Conservation (phyloP, 495 filamentous ascomycete species). For the Choiromyces venosus region DNA sequence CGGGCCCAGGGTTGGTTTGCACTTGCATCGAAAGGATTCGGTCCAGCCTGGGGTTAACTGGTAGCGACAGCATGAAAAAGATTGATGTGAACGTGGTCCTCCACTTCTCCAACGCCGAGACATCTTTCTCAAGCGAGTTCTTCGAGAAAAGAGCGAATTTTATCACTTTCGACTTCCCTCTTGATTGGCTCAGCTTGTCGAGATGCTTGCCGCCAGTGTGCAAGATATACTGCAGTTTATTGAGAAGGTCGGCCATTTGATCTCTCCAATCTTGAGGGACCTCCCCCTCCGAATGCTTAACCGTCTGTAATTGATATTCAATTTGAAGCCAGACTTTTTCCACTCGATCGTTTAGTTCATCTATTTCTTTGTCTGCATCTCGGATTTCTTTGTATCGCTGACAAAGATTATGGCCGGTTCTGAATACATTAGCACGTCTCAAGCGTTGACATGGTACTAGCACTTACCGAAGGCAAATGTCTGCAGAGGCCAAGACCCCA, state of each 20-base stretch:
- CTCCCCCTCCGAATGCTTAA: constrained; percentile 39
- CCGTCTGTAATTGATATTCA: constrained; percentile 43
- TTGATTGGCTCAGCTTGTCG: constrained; percentile 33
- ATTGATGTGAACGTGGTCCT: constrained; percentile 42
- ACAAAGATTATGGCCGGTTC: constrained; percentile 20
- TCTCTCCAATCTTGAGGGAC: constrained; percentile 44
- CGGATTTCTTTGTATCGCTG: constrained; percentile 26
- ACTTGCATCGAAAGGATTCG: constrained; percentile 22
- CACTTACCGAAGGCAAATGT: constrained; percentile 28
- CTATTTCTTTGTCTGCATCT: constrained; percentile 35
- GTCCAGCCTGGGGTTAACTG: constrained; percentile 41
- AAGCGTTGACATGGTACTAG: not conserved
- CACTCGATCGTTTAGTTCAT: constrained; percentile 42
- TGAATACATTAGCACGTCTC: constrained; percentile 1
- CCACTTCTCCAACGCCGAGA: constrained; percentile 46
- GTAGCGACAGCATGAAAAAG: constrained; percentile 47
- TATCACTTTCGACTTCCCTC: constrained; percentile 12
- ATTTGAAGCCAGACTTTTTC: constrained; percentile 44
- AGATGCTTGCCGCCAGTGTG: constrained; percentile 36
- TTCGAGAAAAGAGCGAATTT: constrained; percentile 29
- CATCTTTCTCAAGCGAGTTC: constrained; percentile 40
- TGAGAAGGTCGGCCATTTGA: constrained; percentile 42
- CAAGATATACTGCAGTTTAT: constrained; percentile 42
- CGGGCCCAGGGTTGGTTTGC: constrained; percentile 6
- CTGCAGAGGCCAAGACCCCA: constrained; percentile 16